A percentile compares a stretch with the other conserved stretches of the same genome.
These are phyloP conservation scores for Drosera capensis DNA, from an alignment of 148 eudicot species.

Conservation along the genomic window DNA sequence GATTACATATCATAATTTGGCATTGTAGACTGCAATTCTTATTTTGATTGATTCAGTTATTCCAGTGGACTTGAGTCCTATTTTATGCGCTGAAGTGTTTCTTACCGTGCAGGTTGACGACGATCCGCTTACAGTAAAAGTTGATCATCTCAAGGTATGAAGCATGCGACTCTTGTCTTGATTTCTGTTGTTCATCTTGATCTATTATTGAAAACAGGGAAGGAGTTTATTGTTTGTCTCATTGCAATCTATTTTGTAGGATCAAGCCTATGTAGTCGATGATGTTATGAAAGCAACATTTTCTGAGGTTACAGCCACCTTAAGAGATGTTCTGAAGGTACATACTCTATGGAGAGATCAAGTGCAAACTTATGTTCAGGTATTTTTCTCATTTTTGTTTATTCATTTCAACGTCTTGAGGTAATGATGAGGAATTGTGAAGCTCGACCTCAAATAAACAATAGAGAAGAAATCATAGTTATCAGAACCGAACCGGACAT, in stretches of 20 bases:
- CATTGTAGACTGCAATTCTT: no score
- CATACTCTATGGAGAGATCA: slow-evolving; percentile 99
- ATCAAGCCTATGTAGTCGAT: slow-evolving; percentile 72
- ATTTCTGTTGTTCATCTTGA: no score
- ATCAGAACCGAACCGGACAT: no score
- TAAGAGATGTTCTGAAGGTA: slow-evolving; percentile 86
- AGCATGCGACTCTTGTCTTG: background rate
- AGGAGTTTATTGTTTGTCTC: no score
- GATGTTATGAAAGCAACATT: slow-evolving; percentile 94
- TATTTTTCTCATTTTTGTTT: slow-evolving; percentile 7
- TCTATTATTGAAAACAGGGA: no score
- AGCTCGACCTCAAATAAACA: no score
- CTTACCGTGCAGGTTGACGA: slow-evolving; percentile 67
- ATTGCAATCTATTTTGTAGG: slow-evolving; percentile 48
- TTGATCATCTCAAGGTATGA: slow-evolving; percentile 90
- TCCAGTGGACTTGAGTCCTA: no score
- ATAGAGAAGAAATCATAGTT: no score
- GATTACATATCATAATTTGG: no score
- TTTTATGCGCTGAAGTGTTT: slow-evolving; percentile 7
- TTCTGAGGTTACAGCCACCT: slow-evolving; percentile 87
- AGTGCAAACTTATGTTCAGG: slow-evolving; percentile 89
- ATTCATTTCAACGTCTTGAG: no score
- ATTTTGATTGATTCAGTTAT: no score
- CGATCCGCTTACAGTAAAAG: slow-evolving; percentile 91
- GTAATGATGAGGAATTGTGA: no score